Base-by-base conservation (phyloP, 129 eudicot genomes). In the Lactuca sativa region DNA sequence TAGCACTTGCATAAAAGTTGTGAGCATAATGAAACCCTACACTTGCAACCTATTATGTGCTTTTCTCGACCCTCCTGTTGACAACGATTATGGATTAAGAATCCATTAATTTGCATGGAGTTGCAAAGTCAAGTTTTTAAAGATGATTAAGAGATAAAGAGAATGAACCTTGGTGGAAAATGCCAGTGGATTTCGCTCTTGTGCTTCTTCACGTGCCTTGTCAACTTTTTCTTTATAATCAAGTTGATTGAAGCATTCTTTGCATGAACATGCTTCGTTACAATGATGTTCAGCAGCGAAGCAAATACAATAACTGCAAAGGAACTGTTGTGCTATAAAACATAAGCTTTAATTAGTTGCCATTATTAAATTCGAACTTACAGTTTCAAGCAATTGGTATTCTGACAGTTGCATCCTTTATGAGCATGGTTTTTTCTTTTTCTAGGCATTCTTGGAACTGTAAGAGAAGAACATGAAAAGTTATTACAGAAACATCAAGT, bases 271-370 rank as follows among this genome's bases (percentile, higher is more conserved):
- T 64, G 81, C 33, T 13, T 70, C 85, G 16, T 44, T 74, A 34
- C 95, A 87, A 62, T 84, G 83, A 59, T 67, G 56, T 60, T 85
- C 89, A 48, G 95, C 83, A 55, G 95, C 89, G 78, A 84, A 87
- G 79, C 95, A 87, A 70, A 83, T 84, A 72, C 95, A 87, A 56
- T 83, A 81, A 62, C 95, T 87, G 84, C 77, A 72, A 65, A n/a
- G 40, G 59, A 25, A 31, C 37, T 67, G 66, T 4, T 65, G 47
- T 25, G 21, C n/a, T 34, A 12, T 32, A 31, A 4, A 36, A 36
- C 40, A 36, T 36, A 36, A 36, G 30, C 30, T 36, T 36, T 36
- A 36, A 36, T 6, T 36, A 4, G 40, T 36, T 36, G 40, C 6
- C 40, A 6, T 36, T 36, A 36, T 4, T 36, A 4, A 6, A 36